A percentile compares a stretch with the other conserved stretches of the same genome.
phyloP scores from a whole-genome alignment of 192 early-diverging fungal species.

The Funneliformis geosporum region DNA sequence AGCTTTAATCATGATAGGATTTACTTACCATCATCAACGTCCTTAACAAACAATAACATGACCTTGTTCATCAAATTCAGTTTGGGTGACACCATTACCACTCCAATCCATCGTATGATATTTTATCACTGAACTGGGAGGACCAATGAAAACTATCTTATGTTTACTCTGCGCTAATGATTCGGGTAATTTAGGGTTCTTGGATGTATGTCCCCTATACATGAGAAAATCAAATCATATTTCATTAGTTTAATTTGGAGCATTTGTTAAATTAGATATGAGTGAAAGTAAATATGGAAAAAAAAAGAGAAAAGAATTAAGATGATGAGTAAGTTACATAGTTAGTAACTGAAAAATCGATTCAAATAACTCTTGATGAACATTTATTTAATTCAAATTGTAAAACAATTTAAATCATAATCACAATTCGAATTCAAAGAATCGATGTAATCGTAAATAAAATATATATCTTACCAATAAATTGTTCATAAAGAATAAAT shows the following conservation, averaged over 20 bases:
- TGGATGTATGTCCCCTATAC: slow-evolving; percentile 92
- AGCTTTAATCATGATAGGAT: slow-evolving; percentile 98
- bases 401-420: not conserved
- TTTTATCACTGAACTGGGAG: slow-evolving; percentile 95
- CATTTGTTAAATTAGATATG: slow-evolving; percentile 50
- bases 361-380: no score
- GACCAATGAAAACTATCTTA: slow-evolving; percentile 94
- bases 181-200: slow-evolving; percentile 95
- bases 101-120: slow-evolving; percentile 94
- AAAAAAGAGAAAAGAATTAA: not conserved
- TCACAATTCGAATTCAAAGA: not conserved
- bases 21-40: slow-evolving; percentile 85
- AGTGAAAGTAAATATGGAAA: not conserved
- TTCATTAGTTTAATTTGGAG: slow-evolving; percentile 42
- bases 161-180: slow-evolving; percentile 77
- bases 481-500: no score
- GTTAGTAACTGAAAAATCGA: no score
- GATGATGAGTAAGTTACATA: no score
- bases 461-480: not conserved
- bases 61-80: no score
- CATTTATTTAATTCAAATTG: no score
- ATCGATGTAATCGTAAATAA: not conserved
- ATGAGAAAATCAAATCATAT: not conserved
- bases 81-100: slow-evolving; percentile 75
- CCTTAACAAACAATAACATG: slow-evolving; percentile 82